A percentile compares a stretch with the other conserved stretches of the same genome.
Evolutionary conservation across 352 stramenopile species (phyloP).

Genomic region (Pythium aphanidermatum): DNA sequence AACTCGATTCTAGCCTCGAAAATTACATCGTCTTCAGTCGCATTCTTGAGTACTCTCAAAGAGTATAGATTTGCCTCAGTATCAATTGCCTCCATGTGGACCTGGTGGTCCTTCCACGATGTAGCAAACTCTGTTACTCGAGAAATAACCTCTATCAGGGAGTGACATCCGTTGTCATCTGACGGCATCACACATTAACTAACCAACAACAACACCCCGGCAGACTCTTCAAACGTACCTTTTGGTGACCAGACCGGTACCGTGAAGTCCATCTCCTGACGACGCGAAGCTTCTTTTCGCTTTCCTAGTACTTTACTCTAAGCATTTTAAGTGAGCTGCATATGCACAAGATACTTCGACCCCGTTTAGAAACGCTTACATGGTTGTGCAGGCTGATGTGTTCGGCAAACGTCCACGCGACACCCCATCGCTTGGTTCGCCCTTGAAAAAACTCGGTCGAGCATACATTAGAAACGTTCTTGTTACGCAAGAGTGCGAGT

Average conservation of each 20-base stretch:
- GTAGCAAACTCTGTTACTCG: conserved; percentile 37
- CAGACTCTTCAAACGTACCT: conserved; percentile 1
- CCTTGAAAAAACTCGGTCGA: conserved; percentile 95
- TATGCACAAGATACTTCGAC: neutral
- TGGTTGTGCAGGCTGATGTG: conserved; percentile 25
- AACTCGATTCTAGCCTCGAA: conserved; percentile 11
- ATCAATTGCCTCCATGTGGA: too few relatives aligned
- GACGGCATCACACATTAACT: too few relatives aligned
- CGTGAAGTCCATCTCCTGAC: conserved; percentile 46
- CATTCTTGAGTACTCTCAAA: neutral
- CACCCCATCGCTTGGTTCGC: conserved; percentile 90
- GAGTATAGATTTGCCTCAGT: neutral
- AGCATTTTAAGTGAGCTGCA: neutral
- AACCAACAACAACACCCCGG: too few relatives aligned
- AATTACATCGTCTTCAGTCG: neutral
- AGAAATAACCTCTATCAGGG: conserved; percentile 31
- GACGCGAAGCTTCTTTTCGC: conserved; percentile 65
- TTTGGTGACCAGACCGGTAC: conserved; percentile 21
- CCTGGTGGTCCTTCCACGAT: neutral
- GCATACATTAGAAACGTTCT: conserved; percentile 62
- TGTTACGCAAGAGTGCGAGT: conserved; percentile 69
- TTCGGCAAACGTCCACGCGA: conserved; percentile 88
- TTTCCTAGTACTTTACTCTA: conserved; percentile 79
- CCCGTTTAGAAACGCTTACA: conserved; percentile 20
- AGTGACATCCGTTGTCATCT: conserved; percentile 30